Conservation (phyloP, 768 basidiomycete species). For the Piloderma croceum region DNA sequence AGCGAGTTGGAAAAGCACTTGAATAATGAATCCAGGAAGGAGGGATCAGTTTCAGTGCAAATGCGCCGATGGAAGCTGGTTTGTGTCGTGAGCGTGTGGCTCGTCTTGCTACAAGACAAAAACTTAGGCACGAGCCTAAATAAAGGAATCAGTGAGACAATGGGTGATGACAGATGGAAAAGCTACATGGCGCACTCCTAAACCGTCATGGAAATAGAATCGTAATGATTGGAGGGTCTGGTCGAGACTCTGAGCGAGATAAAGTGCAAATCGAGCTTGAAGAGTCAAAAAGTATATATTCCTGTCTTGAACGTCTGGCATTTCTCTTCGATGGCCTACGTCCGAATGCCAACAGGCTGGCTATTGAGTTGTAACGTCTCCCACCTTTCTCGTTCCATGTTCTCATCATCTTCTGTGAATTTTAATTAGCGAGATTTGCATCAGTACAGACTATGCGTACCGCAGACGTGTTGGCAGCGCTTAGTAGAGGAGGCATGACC, state of each 20-base stretch:
- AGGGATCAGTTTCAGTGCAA: slow-evolving; percentile 62
- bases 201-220: slow-evolving; percentile 83
- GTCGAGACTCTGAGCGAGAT: slow-evolving; percentile 64
- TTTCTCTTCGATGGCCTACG: slow-evolving; percentile 79
- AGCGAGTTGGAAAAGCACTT: slow-evolving; percentile 61
- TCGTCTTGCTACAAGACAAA: slow-evolving; percentile 59
- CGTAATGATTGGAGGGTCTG: slow-evolving; percentile 63
- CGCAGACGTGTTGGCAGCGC: slow-evolving; percentile 65
- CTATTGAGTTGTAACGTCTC: slow-evolving; percentile 76
- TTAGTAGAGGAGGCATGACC: slow-evolving; percentile 76
- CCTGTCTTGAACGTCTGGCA: slow-evolving; percentile 82
- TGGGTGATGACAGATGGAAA: not conserved
- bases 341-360: slow-evolving; percentile 69
- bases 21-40: slow-evolving; percentile 74
- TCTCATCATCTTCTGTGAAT: slow-evolving; percentile 47
- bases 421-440: slow-evolving; percentile 1
- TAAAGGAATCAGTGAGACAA: not conserved
- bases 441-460: slow-evolving; percentile 33
- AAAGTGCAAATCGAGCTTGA: slow-evolving; percentile 61
- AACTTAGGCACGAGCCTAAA: slow-evolving; percentile 68
- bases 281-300: slow-evolving; percentile 74
- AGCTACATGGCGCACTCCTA: slow-evolving; percentile 65
- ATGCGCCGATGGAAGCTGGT: slow-evolving; percentile 65
- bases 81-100: slow-evolving; percentile 55
- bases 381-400: slow-evolving; percentile 68